Evolutionary conservation across 345 rosid species (phyloP), one percentile per base, ranked within the genome.

Genomic region (Brassica juncea): DNA sequence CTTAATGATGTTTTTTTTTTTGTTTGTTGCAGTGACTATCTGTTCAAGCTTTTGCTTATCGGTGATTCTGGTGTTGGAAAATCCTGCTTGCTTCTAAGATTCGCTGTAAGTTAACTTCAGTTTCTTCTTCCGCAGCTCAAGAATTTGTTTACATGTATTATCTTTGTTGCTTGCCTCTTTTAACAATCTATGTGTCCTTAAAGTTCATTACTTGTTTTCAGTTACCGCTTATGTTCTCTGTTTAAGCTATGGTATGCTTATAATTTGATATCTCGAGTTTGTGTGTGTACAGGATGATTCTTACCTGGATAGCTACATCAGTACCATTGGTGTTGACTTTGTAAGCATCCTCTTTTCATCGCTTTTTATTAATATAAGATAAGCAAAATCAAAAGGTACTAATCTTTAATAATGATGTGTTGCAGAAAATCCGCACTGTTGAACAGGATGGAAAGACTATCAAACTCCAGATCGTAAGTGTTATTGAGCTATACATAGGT

Each of bases 271-370:
- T 47, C n/a, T 49, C 3, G 0, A 61, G 30, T 14, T 70, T 54
- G 27, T 74, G 71, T 71, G 70, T 72, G 25, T 58, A 8, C 84
- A 88, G 91, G 91, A 88, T 27, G 91, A 86, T 80, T 85, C 88
- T 1, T 86, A 88, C 83, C 73, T 86, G 47, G 89, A 88, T 52
- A 88, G 88, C 78, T 88, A 88, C 81, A 86, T 86, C 77, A 88
- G 91, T 79, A 88, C 89, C 30, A 86, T 86, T 72, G 91, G 91
- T 64, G 91, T 88, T 73, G 91, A 88, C 81, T 88, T 86, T 72
- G 89, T 84, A 84, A 86, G 90, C n/a, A 32, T 3, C 3, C 9
- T 27, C 31, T 6, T 68, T 0, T 5, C 49, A 4, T 52, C 16
- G 34, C 19, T 19, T 19, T 0, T 19, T 19, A 19, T 19, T 19